Conservation (phyloP, 768 basidiomycete genomes). For the Rhodotorula kratochvilovae region DNA sequence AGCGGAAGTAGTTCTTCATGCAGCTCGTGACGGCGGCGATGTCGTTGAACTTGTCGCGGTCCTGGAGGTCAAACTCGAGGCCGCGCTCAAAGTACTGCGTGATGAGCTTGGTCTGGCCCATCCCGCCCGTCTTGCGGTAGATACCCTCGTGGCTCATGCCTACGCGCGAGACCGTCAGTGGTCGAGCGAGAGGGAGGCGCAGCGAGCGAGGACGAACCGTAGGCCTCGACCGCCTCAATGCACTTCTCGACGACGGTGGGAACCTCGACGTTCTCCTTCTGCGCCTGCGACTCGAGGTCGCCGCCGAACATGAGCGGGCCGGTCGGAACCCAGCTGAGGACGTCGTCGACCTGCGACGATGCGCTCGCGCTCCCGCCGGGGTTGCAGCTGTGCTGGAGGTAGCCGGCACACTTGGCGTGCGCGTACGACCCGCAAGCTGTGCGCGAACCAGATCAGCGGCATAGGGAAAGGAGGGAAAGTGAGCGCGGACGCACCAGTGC, state of each 20-base stretch:
- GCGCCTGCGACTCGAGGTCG: slow-evolving; percentile 73
- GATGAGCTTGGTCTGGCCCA: slow-evolving; percentile 84
- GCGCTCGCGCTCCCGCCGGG: slow-evolving; percentile 2
- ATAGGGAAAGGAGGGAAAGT: not conserved
- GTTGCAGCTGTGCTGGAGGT: slow-evolving; percentile 32
- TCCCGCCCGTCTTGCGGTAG: slow-evolving; percentile 94
- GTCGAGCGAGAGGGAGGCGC: not conserved
- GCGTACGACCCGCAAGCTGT: slow-evolving; percentile 78
- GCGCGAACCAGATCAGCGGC: not conserved
- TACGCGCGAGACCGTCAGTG: slow-evolving; percentile 43
- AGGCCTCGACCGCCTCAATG: slow-evolving; percentile 82
- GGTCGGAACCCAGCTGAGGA: slow-evolving; percentile 44
- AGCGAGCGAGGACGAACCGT: slow-evolving; percentile 56
- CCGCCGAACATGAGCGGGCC: slow-evolving; percentile 91
- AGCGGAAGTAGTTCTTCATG: slow-evolving; percentile 90
- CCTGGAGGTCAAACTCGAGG: slow-evolving; percentile 74
- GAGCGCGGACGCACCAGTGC: slow-evolving; percentile 55
- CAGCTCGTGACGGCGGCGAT: slow-evolving; percentile 92
- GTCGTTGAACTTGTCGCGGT: slow-evolving; percentile 88
- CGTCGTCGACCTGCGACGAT: slow-evolving; percentile 14
- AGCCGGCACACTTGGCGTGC: slow-evolving; percentile 69
- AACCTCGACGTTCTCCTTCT: slow-evolving; percentile 51
- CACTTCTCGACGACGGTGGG: slow-evolving; percentile 94
- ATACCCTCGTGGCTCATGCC: slow-evolving; percentile 96
- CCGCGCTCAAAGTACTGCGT: slow-evolving; percentile 91